Evolutionary conservation across 140 eudicot species (phyloP), one percentile per base, ranked within the genome.

Genomic region (Bidens hawaiensis): DNA sequence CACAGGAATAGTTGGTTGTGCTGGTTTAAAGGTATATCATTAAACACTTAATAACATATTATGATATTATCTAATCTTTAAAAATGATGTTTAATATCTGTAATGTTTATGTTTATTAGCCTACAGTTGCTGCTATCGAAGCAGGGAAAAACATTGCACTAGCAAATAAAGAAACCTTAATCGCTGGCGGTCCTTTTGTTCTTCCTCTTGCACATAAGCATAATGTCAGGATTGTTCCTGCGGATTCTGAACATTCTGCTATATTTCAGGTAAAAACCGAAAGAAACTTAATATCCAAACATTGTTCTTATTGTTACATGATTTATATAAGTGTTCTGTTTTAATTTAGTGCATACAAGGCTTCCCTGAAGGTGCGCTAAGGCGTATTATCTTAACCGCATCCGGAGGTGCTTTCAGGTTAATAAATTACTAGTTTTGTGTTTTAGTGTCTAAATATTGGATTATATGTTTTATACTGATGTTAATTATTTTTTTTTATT

Each of bases 121-220:
- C 99, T 51, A 94, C 99, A 47, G 99, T 94, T 70, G 99, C 99
- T 58, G 99, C 99, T 33, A 94, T 94, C 65, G 90, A 85, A 83
- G 94, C 99, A 55, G 99, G 99, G 73, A 94, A 85, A 71, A 86
- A 85, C 82, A 88, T 94, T 22, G 97, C 99, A 12, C 79, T 94
- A 79, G 99, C 97, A 60, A 94, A 94, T 68, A 94, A 94, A 77
- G 99, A 94, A 80, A 88, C 99, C 4, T 79, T 94, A 48, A 88
- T 94, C 64, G 99, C 99, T 6, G 99, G 99, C 0, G 99, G 99
- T 41, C 99, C 99, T n/a, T 94, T 94, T 76, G 99, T 94, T 68
- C 99, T 88, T 70, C 97, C 99, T 71, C 97, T 94, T 70, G 97
- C 99, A 26, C 87, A 74, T 34, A 94, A 94, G 82, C 97, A 94